A percentile compares a stretch with the other conserved stretches of the same genome.
Conservation (phyloP, 2,329 filamentous ascomycete species). For the Thelonectria discophora region DNA sequence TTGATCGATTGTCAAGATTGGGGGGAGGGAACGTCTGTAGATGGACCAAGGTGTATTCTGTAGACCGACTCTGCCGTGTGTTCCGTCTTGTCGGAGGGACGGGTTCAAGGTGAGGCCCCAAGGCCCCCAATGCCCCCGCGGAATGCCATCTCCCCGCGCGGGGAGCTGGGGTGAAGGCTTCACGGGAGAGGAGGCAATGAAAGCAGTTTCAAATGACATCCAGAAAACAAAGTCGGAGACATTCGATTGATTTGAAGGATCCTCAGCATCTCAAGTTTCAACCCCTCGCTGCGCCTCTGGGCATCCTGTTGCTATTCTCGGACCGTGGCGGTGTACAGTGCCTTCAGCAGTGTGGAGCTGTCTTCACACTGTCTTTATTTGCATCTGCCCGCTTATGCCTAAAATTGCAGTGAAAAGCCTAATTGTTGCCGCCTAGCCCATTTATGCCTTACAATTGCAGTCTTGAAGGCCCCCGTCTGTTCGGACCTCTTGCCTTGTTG, state of each 20-base stretch:
- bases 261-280: background rate
- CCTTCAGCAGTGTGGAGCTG: background rate
- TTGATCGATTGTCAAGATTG: background rate
- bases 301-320: background rate
- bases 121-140: conserved; percentile 13
- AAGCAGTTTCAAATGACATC: background rate
- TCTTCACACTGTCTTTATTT: background rate
- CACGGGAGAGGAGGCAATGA: background rate
- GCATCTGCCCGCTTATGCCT: background rate
- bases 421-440: too few relatives aligned
- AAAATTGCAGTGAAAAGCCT: background rate
- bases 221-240: background rate
- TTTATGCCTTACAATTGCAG: too few relatives aligned
- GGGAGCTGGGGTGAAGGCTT: background rate
- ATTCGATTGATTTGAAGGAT: background rate
- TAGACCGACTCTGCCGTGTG: background rate
- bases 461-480: too few relatives aligned
- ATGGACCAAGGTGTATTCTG: background rate
- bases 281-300: background rate
- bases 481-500: too few relatives aligned
- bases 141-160: conserved; percentile 18
- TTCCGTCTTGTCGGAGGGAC: background rate
- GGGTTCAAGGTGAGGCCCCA: background rate
- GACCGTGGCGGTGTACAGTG: background rate
- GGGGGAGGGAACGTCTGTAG: background rate